Evolutionary conservation across 2,329 filamentous ascomycete species (phyloP).

Genomic region (Microdochium trichocladiopsis): DNA sequence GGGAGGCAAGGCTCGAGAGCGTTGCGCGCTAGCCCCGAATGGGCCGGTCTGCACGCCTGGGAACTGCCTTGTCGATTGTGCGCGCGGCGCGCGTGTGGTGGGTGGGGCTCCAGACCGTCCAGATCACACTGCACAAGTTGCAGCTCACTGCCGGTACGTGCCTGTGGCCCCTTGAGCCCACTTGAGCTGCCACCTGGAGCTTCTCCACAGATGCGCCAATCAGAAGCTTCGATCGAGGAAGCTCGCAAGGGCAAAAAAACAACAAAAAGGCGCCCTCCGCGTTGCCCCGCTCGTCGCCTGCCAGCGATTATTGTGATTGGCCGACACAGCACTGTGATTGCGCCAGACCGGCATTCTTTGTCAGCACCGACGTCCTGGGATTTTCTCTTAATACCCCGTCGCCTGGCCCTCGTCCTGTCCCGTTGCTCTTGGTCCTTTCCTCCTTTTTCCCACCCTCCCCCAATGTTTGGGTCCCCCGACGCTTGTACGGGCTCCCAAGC

Average conservation of each 20-base stretch:
- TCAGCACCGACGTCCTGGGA: background rate
- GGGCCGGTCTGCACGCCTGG: background rate
- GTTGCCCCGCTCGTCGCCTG: background rate
- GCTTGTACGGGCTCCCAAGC: background rate
- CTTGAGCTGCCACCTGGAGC: background rate
- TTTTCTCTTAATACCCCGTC: background rate
- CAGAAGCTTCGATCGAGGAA: background rate
- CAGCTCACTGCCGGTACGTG: background rate
- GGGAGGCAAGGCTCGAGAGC: background rate
- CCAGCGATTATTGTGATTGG: background rate
- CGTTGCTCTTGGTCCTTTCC: background rate
- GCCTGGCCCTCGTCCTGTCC: background rate
- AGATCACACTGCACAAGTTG: too few species aligned
- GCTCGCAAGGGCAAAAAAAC: background rate
- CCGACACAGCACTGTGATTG: background rate
- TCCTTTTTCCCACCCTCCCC: background rate
- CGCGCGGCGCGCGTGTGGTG: background rate
- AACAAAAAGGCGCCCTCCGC: background rate
- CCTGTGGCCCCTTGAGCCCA: background rate
- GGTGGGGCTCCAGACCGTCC: background rate
- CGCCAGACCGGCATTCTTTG: background rate
- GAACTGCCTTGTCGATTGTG: background rate
- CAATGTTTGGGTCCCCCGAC: background rate
- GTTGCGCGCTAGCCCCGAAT: background rate
- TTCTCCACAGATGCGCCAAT: background rate